Percentiles rank a stretch among this genome's conserved stretches.
These are phyloP conservation scores for Aspergillus sp. DNA, from an alignment of 2,329 filamentous ascomycete species.

Conservation along the genomic window DNA sequence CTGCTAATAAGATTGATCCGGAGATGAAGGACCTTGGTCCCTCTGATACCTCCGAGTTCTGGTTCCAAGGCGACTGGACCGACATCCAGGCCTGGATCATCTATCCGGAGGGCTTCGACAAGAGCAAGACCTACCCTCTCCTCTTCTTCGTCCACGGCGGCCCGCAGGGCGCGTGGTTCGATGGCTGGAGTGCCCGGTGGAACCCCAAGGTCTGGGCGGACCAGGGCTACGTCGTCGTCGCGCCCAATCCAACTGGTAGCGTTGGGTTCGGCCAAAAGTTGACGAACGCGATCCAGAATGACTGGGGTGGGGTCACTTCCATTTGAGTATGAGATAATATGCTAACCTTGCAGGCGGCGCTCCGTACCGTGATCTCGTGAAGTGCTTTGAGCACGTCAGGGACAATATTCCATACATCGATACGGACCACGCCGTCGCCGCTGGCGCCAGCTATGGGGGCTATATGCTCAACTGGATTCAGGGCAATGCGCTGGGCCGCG, in stretches of 20 bases:
- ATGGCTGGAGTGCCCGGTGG: slow-evolving; percentile 75
- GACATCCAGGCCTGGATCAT: slow-evolving; percentile 32
- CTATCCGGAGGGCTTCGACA: slow-evolving; percentile 51
- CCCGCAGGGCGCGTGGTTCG: slow-evolving; percentile 65
- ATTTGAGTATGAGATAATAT: neutral
- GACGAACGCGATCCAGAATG: slow-evolving; percentile 62
- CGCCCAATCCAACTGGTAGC: slow-evolving; percentile 74
- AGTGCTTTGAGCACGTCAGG: slow-evolving; percentile 62
- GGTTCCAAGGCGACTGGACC: slow-evolving; percentile 27
- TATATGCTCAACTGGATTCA: slow-evolving; percentile 71
- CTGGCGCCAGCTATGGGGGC: slow-evolving; percentile 34
- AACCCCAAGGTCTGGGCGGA: slow-evolving; percentile 80
- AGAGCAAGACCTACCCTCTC: slow-evolving; percentile 65
- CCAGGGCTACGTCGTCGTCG: slow-evolving; percentile 74
- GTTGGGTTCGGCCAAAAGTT: slow-evolving; percentile 74
- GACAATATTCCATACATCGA: slow-evolving; percentile 30
- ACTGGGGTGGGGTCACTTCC: slow-evolving; percentile 55
- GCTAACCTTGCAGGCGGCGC: slow-evolving; percentile 15
- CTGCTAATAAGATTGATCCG: slow-evolving; percentile 32
- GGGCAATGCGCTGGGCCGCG: slow-evolving; percentile 68
- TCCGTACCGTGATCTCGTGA: slow-evolving; percentile 74
- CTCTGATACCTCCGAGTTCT: slow-evolving; percentile 29
- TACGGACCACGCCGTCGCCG: slow-evolving; percentile 30
- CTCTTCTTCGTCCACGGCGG: slow-evolving; percentile 76
- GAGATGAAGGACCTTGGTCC: slow-evolving; percentile 27